Base-by-base conservation (phyloP, 2,329 filamentous ascomycete species). In the Mycocentrospora acerina region DNA sequence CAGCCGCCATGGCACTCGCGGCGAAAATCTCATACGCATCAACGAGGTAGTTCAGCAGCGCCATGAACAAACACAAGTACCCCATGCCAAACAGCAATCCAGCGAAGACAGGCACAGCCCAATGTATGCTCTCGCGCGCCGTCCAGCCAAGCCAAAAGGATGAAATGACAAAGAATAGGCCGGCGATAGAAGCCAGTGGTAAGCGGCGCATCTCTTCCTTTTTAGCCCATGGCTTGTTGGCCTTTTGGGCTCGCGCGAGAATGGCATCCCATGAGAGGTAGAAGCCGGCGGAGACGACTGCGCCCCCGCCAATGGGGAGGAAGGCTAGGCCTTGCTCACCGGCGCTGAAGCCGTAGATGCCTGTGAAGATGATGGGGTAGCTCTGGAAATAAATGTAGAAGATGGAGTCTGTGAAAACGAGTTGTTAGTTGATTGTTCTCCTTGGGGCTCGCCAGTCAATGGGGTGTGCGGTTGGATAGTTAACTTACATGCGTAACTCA, bases 1-100 rank as follows among this genome's bases (percentile, higher is more conserved):
- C 93, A 29, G 89, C 88, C 10, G 90, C 88, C 65, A 95, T 75
- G 4, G 89, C 88, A 41, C 78, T 83, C 31, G 86, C 86, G 17
- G 86, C 85, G 62, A 87, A 89, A 17, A 81, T 67, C 37, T 85
- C 84, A 66, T 90, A 90, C 15, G 85, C 84, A 40, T 77, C 73
- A 22, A 75, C 71, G 13, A 76, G 64, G 63, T 89, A 86, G 52
- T 88, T 85, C 68, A 80, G 55, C 18, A 71, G 53, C 51, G 74
- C 59, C 74, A 75, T 69, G 71, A 80, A 70, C 44, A 76, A 66
- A 24, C 73, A 67, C 55, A 77, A 45, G 43, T 71, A 74, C 0
- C 71, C 71, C 40, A 73, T 65, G 12, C 72, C 71, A 36, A 72
- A 74, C 1, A 70, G 59, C 1, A 74, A 46, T 3, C 66, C 69